Base-by-base conservation (phyloP, 352 stramenopile genomes). In the Globisporangium viniferum region DNA sequence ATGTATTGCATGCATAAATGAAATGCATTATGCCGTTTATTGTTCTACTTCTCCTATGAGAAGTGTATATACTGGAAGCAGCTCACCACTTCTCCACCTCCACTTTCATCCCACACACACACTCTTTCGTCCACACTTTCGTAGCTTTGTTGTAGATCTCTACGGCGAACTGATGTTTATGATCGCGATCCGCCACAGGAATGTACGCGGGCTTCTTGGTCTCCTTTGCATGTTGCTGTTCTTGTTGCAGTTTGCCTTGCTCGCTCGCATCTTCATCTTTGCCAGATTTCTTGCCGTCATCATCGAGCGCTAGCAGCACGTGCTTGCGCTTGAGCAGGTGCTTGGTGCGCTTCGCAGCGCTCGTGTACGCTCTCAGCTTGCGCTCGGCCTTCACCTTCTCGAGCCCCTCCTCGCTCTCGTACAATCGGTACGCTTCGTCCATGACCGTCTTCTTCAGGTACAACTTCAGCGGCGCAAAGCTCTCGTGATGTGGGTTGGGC, bases 31-130 rank as follows among this genome's bases (percentile, higher is more conserved):
- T 31, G 22, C 0, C 20, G n/a, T 49, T 22, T 49, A 5, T n/a
- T 51, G 31, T 51, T 51, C 14, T 18, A 35, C 14, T 33, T n/a
- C n/a, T 12, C 5, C 5, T 48, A 15, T 44, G 33, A 46, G 0
- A 46, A 63, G 14, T 15, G 22, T 56, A 3, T 39, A 27, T 31
- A n/a, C 5, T 44, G 24, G 64, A 39, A 51, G 8, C 36, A 24
- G 48, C 36, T 91, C 72, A 91, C 81, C 78, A 90, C 64, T 90
- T 90, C 69, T 89, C 80, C 73, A 91, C 85, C n/a, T 89, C 69
- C 27, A 91, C 83, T 55, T 76, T 73, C 73, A 91, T 82, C 20
- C 81, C 83, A 56, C 83, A 92, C 5, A 24, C 65, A 53, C 84
- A 92, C 18, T 74, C 67, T 70, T 90, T 90, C 10, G 74, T 68